phyloP scores from a whole-genome alignment of 192 early-diverging fungal species.

The Spizellomyces punctatus region DNA sequence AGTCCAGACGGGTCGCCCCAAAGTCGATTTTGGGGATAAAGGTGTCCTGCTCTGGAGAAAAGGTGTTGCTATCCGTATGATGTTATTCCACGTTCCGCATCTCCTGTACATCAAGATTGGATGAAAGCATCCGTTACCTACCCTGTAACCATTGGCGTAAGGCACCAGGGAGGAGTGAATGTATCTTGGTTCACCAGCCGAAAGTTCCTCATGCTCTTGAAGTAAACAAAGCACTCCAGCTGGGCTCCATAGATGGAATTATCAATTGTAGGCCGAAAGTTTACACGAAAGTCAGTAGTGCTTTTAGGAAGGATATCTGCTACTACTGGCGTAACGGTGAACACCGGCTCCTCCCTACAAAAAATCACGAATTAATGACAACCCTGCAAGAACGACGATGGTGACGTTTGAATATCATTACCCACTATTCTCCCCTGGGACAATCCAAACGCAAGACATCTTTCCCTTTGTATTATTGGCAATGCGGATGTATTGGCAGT shows the following conservation, averaged over 20 bases:
- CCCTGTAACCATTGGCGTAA: constrained; percentile 56
- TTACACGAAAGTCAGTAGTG: constrained; percentile 49
- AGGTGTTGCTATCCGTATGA: constrained; percentile 50
- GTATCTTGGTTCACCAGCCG: constrained; percentile 60
- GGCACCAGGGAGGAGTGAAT: constrained; percentile 63
- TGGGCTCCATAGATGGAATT: constrained; percentile 58
- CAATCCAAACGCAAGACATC: constrained; percentile 60
- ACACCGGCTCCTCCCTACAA: constrained; percentile 45
- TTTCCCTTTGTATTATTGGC: constrained; percentile 57
- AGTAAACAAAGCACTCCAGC: constrained; percentile 62
- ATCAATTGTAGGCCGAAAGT: constrained; percentile 53
- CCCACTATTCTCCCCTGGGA: constrained; percentile 41
- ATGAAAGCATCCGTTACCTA: constrained; percentile 14
- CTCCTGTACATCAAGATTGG: background rate
- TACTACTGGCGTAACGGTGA: constrained; percentile 46
- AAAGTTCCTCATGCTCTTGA: constrained; percentile 64
- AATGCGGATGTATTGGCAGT: constrained; percentile 48
- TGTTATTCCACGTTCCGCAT: background rate
- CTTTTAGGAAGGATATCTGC: constrained; percentile 49
- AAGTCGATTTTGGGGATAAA: constrained; percentile 63
- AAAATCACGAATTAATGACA: no score
- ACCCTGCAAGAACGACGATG: background rate
- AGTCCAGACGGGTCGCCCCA: constrained; percentile 44
- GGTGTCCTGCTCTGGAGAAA: constrained; percentile 50
- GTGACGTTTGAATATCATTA: background rate